Evolutionary conservation across 441 rosid genomes (phyloP).

Genomic region (Bocquillonia castaneifolia): DNA sequence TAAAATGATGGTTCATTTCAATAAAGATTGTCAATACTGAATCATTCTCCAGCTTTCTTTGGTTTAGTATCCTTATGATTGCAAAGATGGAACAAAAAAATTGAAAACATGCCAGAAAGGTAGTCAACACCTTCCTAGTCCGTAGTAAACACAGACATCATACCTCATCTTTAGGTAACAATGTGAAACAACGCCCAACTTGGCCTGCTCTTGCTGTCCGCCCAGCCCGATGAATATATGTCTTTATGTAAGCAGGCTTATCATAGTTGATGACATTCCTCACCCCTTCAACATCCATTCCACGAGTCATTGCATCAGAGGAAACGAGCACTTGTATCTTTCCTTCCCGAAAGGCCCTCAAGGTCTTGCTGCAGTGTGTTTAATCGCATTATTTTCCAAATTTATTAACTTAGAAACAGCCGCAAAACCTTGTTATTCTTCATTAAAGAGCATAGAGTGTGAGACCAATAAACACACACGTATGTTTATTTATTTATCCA

Average conservation of each 20-base stretch:
- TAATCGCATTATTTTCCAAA: constrained; percentile 13
- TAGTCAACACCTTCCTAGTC: no score
- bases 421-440: not conserved
- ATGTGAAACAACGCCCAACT: constrained; percentile 79
- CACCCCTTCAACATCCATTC: constrained; percentile 95
- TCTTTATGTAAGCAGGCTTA: constrained; percentile 72
- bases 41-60: no score
- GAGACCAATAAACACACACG: not conserved
- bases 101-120: no score
- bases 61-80: no score
- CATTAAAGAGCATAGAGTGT: not conserved
- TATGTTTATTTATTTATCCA: no score
- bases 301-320: constrained; percentile 94
- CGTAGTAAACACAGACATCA: constrained; percentile 3
- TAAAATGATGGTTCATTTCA: constrained; percentile 13
- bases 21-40: no score
- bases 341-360: constrained; percentile 76
- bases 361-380: constrained; percentile 64
- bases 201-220: constrained; percentile 96
- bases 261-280: constrained; percentile 83
- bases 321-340: constrained; percentile 84
- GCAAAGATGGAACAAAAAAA: no score
- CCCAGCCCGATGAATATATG: constrained; percentile 92
- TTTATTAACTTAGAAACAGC: constrained; percentile 5
- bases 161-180: constrained; percentile 73